Evolutionary conservation across 345 rosid species (phyloP), one percentile per base, ranked within the genome.

Genomic region (Sonneratia alba): DNA sequence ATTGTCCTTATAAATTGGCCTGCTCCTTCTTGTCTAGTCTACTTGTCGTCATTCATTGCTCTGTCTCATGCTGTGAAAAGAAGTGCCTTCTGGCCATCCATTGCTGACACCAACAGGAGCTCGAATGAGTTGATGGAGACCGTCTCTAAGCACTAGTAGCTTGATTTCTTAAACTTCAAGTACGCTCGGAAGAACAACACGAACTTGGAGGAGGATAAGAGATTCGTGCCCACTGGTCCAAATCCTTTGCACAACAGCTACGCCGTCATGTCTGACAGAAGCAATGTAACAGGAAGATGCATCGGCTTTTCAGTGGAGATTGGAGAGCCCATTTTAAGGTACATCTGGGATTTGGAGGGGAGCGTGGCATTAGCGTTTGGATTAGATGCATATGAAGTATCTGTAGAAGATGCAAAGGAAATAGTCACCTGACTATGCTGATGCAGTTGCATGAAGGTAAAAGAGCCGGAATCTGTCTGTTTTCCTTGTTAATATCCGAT

Each of bases 191-290:
- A 24, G 64, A 59, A 22, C 64, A 24, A 10, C 36, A 59, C 64
- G 3, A 21, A 24, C 36, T 59, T 59, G 36, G 64, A 59, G 64
- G 64, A 59, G 13, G 64, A 59, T 36, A 59, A n/a, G 64, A 59
- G 64, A 24, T 59, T 11, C 36, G 64, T 24, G 34, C 64, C 64
- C 15, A 59, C 64, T 13, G 64, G 64, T 59, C 64, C 64, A 22
- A 59, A 59, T 22, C 64, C 64, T 1, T 59, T 59, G 64, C 64
- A 59, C 64, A 59, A 59, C 64, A 22, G 64, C 36, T 59, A 59
- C 36, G 64, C 13, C 64, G 3, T 2, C 32, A 22, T 36, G 9
- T 22, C 32, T 14, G 7, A n/a, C 64, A 12, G 13, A 59, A 22
- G 59, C 16, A 16, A 55, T 55, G 59, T 55, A 18, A 21, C 15